phyloP scores from a whole-genome alignment of 1,139 yeast genomes.

The Kodamaea suecica region DNA sequence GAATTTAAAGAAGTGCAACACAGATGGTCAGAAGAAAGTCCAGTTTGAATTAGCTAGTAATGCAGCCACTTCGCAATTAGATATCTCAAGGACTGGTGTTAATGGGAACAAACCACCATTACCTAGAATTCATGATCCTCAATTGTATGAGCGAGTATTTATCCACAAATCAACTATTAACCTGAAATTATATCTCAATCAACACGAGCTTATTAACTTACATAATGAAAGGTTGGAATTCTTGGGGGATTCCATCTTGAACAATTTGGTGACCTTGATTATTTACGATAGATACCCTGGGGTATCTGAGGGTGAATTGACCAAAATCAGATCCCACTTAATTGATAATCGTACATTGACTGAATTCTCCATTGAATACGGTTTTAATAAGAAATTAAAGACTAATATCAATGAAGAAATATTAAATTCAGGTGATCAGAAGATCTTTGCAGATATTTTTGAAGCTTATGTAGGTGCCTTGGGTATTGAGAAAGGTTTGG shows the following conservation, averaged over 20 bases:
- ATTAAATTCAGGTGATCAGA: slow-evolving; percentile 51
- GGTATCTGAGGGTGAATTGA: slow-evolving; percentile 78
- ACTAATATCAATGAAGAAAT: slow-evolving; percentile 46
- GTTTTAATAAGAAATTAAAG: slow-evolving; percentile 59
- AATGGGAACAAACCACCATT: slow-evolving; percentile 48
- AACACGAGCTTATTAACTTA: slow-evolving; percentile 53
- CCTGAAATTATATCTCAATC: slow-evolving; percentile 54
- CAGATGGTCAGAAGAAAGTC: slow-evolving; percentile 5
- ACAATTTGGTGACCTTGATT: slow-evolving; percentile 66
- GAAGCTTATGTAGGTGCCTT: slow-evolving; percentile 92
- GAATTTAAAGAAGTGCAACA: slow-evolving; percentile 7
- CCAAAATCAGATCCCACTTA: slow-evolving; percentile 65
- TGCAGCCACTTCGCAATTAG: slow-evolving; percentile 5
- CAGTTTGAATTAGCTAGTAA: slow-evolving; percentile 12
- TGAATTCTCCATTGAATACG: slow-evolving; percentile 69
- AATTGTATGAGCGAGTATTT: slow-evolving; percentile 67
- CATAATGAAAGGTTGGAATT: slow-evolving; percentile 93
- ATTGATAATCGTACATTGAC: slow-evolving; percentile 74
- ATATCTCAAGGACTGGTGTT: slow-evolving; percentile 11
- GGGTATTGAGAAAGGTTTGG: slow-evolving; percentile 54
- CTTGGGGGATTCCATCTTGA: slow-evolving; percentile 86
- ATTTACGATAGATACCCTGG: slow-evolving; percentile 64
- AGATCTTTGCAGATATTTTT: slow-evolving; percentile 72
- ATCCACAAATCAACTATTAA: slow-evolving; percentile 75
- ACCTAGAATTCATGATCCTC: slow-evolving; percentile 63